phyloP scores from a whole-genome alignment of 768 basidiomycete genomes.

The Leccinum subgranulosum region DNA sequence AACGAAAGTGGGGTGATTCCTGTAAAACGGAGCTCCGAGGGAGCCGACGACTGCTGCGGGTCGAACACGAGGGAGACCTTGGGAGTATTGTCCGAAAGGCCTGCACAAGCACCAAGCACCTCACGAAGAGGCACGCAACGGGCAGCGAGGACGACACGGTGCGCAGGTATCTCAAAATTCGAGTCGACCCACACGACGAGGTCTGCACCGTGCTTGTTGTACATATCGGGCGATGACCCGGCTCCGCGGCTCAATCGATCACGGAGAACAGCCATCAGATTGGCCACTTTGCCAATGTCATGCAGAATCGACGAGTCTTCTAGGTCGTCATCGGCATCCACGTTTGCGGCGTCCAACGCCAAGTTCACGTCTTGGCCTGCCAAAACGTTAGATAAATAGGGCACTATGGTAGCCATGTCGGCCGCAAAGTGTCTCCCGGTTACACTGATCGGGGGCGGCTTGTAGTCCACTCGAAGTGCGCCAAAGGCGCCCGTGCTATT shows the following conservation, averaged over 20 bases:
- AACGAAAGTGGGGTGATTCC: slow-evolving; percentile 64
- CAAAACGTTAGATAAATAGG: slow-evolving; percentile 39
- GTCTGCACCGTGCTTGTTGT: slow-evolving; percentile 58
- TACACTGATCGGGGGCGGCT: slow-evolving; percentile 51
- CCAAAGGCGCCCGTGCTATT: slow-evolving; percentile 88
- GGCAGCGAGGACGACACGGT: slow-evolving; percentile 62
- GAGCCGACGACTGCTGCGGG: slow-evolving; percentile 3
- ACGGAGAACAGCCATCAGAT: slow-evolving; percentile 16
- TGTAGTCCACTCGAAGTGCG: slow-evolving; percentile 74
- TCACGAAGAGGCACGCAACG: slow-evolving; percentile 48
- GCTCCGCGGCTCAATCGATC: not conserved
- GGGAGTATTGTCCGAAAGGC: slow-evolving; percentile 27
- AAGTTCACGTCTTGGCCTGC: not conserved
- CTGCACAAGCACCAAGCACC: slow-evolving; percentile 37
- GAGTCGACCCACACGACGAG: slow-evolving; percentile 47
- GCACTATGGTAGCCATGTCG: slow-evolving; percentile 65
- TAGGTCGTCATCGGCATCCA: slow-evolving; percentile 34
- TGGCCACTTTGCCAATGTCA: slow-evolving; percentile 35
- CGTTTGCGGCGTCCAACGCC: not conserved
- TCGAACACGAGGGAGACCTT: slow-evolving; percentile 30
- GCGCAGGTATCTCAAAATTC: slow-evolving; percentile 52
- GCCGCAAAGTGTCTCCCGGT: slow-evolving; percentile 55
- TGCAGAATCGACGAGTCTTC: slow-evolving; percentile 35
- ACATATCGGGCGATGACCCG: not conserved
- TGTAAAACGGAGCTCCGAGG: slow-evolving; percentile 33